Evolutionary conservation across 352 stramenopile species (phyloP), one percentile per base, ranked within the genome.

Genomic region (Pseudoperonospora humuli): DNA sequence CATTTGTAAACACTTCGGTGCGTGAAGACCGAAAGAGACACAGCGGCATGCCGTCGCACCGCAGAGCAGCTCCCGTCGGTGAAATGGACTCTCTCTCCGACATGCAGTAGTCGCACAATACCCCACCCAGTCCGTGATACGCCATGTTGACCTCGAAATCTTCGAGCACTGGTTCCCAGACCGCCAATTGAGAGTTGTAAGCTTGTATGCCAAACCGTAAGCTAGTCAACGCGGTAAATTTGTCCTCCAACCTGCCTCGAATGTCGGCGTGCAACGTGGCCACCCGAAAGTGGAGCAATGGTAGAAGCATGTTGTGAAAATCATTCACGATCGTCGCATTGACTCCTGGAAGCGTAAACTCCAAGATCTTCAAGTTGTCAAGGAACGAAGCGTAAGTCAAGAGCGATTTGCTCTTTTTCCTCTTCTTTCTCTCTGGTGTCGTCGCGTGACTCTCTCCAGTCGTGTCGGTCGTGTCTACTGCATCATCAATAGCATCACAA

Each of bases 231-330:
- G 66, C 74, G 7, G 74, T 85, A 10, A 84, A 67, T 38, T 74
- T 76, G 19, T 77, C 61, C 32, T 82, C 68, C 14, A 88, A 56
- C 3, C 71, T 64, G 19, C 77, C 75, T 23, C 76, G 64, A 17
- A 92, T 57, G 38, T 86, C 72, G 0, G 80, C 53, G 34, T 84
- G 67, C n/a, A 93, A 50, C n/a, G 67, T 70, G 8, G 64, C 57
- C 10, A 89, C 51, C 7, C 75, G 75, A n/a, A 86, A 70, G 41
- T 93, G 80, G 52, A 93, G 48, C 27, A 93, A 33, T 1, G 80
- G 80, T 10, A 93, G 51, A 29, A 90, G 48, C 80, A 93, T 93
- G 39, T 93, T 90, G 54, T 93, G 76, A 26, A 90, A 89, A 47
- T 93, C 80, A 44, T 93, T 93, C 10, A 93, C 68, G 19, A 93